Evolutionary conservation across 2,329 filamentous ascomycete genomes (phyloP), one percentile per base, ranked within the genome.

Genomic region (Penicillium hordei): DNA sequence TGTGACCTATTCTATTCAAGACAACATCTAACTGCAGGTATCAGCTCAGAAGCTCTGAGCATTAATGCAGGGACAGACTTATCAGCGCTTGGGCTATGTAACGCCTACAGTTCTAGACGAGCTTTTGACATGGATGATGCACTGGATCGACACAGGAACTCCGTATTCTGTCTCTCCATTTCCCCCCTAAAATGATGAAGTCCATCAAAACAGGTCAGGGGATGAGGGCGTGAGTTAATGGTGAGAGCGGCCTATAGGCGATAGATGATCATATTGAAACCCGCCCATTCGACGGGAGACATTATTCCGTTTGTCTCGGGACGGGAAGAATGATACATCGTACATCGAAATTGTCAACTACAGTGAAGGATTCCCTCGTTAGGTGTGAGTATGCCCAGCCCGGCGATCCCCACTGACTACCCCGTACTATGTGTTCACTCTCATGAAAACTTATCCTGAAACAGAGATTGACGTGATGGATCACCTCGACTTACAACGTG

Each of bases 271-370:
- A 27, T 21, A 23, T n/a, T 4, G 8, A 17, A 34, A 51, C 21
- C 31, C n/a, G 2, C 27, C 42, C 5, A 53, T 53, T 57, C 21
- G 36, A 38, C 12, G 5, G 25, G 15, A 17, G 17, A 17, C 3
- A 34, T 23, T n/a, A 29, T 23, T 17, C 33, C 13, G n/a, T 13
- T 9, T 31, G 19, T 31, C 15, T 40, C 21, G 19, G 19, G 23
- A 19, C 6, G 4, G 27, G 29, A 12, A 31, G 25, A 23, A 55
- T 59, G 57, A 63, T 55, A 60, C 62, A 60, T 65, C 58, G 36
- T 55, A 60, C 62, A 61, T 65, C 53, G 27, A 54, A 59, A 52
- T 53, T 34, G 56, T 57, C 48, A 48, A 39, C 9, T 39, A 39
- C n/a, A 8, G 36, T 12, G 25, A 19, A 19, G 29, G 25, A 21